These are phyloP conservation scores for Arthrobotrys pseudoclavata DNA, from an alignment of 2,329 filamentous ascomycete species.

Conservation along the genomic window DNA sequence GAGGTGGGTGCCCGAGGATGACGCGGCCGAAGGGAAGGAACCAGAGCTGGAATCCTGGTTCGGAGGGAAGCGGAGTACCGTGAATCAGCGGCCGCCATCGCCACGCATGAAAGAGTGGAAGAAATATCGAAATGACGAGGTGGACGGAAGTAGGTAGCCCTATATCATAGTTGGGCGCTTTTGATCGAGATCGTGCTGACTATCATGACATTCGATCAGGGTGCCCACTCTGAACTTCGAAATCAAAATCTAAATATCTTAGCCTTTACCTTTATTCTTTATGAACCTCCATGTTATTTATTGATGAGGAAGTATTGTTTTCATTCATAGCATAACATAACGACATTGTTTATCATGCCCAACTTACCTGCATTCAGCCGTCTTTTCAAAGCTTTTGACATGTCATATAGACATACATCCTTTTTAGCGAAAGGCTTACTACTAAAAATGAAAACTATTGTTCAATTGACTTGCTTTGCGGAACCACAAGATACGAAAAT, in stretches of 20 bases:
- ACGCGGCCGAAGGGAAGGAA: conserved; percentile 13
- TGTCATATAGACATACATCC: conserved; percentile 25
- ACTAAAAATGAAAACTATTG: conserved; percentile 10
- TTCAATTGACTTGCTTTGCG: background rate
- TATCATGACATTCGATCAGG: background rate
- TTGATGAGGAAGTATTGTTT: background rate
- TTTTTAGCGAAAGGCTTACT: conserved; percentile 8
- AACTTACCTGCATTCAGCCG: conserved; percentile 1
- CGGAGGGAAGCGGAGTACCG: conserved; percentile 24
- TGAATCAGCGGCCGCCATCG: conserved; percentile 34
- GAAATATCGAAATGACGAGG: background rate
- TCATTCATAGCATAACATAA: background rate
- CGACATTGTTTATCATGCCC: background rate
- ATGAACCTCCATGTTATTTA: conserved; percentile 18
- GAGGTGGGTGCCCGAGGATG: conserved; percentile 46
- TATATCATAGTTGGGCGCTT: background rate
- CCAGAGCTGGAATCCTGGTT: conserved; percentile 43
- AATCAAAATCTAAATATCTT: background rate
- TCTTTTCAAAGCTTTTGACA: background rate
- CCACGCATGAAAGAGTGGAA: conserved; percentile 23
- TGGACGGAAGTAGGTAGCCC: background rate
- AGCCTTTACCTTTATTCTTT: conserved; percentile 15
- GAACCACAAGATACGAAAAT: background rate
- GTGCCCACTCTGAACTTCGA: background rate
- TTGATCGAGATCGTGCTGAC: background rate